Percentiles rank a stretch among this genome's conserved stretches.
Conservation (phyloP, 2,329 filamentous ascomycete species). For the Coleophoma crateriformis region DNA sequence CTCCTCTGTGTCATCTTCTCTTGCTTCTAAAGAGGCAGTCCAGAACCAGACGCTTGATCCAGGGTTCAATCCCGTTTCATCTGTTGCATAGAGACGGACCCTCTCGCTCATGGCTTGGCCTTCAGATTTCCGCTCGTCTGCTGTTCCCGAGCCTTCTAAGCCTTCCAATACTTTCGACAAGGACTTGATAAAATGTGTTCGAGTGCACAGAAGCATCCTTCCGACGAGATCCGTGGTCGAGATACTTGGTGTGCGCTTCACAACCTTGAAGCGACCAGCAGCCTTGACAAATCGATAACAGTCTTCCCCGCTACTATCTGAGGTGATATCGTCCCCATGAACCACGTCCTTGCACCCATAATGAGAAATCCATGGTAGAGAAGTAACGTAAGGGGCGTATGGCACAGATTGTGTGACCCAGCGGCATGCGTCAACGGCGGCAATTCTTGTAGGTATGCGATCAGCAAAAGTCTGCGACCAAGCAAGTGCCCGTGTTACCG, state of each 20-base stretch:
- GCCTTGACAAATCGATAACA: constrained; percentile 98
- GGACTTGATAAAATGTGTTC: constrained; percentile 84
- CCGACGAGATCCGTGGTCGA: constrained; percentile 98
- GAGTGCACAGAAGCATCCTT: constrained; percentile 94
- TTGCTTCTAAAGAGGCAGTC: constrained; percentile 42
- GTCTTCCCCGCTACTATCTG: constrained; percentile 87
- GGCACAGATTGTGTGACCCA: constrained; percentile 86
- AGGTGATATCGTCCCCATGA: constrained; percentile 95
- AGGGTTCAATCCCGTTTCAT: constrained; percentile 71
- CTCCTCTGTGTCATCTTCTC: constrained; percentile 35
- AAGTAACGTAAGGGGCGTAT: constrained; percentile 89
- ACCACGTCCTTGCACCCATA: constrained; percentile 95
- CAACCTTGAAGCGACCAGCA: constrained; percentile 89
- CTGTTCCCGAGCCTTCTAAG: constrained; percentile 64
- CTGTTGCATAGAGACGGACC: constrained; percentile 81
- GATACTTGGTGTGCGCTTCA: constrained; percentile 93
- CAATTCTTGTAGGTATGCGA: constrained; percentile 50
- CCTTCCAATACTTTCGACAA: constrained; percentile 65
- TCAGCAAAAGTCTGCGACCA: constrained; percentile 16
- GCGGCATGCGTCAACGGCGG: constrained; percentile 89
- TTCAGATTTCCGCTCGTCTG: constrained; percentile 57
- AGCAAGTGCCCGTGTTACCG: constrained; percentile 43
- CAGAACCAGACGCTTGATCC: constrained; percentile 85
- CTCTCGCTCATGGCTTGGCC: constrained; percentile 69
- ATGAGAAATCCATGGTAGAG: constrained; percentile 87